Evolutionary conservation across 2,329 filamentous ascomycete genomes (phyloP), one percentile per base, ranked within the genome.

Genomic region (Pseudonectria foliicola): DNA sequence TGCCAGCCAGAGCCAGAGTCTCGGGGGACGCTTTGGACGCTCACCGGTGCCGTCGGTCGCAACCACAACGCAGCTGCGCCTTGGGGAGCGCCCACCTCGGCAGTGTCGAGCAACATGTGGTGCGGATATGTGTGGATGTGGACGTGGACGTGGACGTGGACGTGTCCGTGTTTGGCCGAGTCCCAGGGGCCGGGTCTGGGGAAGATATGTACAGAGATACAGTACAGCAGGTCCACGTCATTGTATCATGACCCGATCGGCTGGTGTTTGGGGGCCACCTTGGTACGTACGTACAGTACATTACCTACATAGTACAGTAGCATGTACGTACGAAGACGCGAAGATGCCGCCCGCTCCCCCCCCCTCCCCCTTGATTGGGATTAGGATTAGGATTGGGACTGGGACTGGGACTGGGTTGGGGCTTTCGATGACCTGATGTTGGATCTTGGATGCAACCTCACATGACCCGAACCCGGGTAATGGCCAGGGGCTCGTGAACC

Each of bases 221-320:
- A n/a, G n/a, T n/a, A n/a, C n/a, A n/a, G 44, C 36, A 52, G 36
- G 32, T 39, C 47, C 46, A 52, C 46, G 49, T 52, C 49, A 52
- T 50, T 41, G 37, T 45, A 49, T 41, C 33, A 37, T 52, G 47
- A 46, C 44, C 49, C 47, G 47, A 52, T 52, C 49, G 43, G 32
- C 33, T 44, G 45, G 42, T 39, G 33, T 42, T 40, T 24, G 35
- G 40, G 29, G 38, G 38, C 34, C 33, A 37, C 13, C 16, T 15
- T 11, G 15, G 23, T 40, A 28, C 24, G 38, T 35, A 37, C 26
- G 39, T 43, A 33, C 41, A 40, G 45, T 38, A 31, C 35, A 43
- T 40, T 31, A 37, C 31, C 33, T 31, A 37, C 25, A 37, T 37
- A 38, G 14, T 21, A 21, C 18, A 21, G 18, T n/a, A 21, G 18